Evolutionary conservation across 331 rosid genomes (phyloP), one percentile per base, ranked within the genome.

Genomic region (Stylosanthes scabra): DNA sequence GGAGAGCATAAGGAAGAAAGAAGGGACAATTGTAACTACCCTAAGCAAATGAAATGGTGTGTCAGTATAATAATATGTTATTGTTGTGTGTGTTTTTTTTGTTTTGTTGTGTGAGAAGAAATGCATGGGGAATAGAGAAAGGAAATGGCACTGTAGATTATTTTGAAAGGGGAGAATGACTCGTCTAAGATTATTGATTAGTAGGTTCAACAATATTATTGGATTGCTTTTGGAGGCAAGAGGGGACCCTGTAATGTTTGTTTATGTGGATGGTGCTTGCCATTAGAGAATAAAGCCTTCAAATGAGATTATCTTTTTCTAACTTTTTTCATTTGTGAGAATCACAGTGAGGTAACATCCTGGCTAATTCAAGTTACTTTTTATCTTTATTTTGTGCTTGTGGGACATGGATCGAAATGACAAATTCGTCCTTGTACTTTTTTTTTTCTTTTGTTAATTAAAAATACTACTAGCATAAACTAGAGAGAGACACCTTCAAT

Each of bases 91-190:
- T 20, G 25, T 20, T 0, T 58, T 51, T 51, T 72, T 86, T 80
- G 77, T 70, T 76, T 83, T 74, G 82, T 61, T 78, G 83, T 63
- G 68, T 34, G 77, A 74, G 80, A 34, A 34, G 5, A 34, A 52
- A 70, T 88, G 97, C 99, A 88, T 94, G 94, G 99, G 96, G 88
- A 94, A 79, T 84, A 81, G 93, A 59, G 82, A 87, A 91, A 87
- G 81, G 63, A 47, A 64, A 67, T 20, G 73, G 42, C 67, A 59
- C 72, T 70, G 80, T 66, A 80, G 25, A 20, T 20, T 69, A 72
- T 20, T 29, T 29, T 73, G 78, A 74, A 78, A 74, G 83, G 52
- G 58, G 78, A 71, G 85, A 80, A 51, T 63, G 81, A 83, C 83
- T 77, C 78, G 67, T 66, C 45, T 78, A 34, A 83, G 25, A 20